phyloP scores from a whole-genome alignment of 176 grass and related monocot species.

The Cymbopogon citratus region DNA sequence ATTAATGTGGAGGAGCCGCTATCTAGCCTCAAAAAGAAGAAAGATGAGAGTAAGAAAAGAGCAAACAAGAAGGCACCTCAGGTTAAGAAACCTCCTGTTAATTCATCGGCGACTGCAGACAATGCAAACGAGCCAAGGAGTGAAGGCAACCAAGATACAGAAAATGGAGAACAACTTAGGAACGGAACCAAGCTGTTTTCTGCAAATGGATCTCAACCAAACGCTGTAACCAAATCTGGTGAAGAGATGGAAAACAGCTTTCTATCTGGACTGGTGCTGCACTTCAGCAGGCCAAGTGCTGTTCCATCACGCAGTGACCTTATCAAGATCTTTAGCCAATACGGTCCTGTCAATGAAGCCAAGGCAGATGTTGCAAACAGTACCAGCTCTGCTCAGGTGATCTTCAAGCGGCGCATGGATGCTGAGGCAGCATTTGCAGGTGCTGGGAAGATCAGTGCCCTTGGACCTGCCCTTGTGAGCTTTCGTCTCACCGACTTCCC shows the following conservation, averaged over 20 bases:
- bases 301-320: slow-evolving; percentile 53
- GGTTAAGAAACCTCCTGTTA: background rate
- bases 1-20: slow-evolving; percentile 47
- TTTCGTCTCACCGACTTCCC: slow-evolving; percentile 57
- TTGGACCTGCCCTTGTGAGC: slow-evolving; percentile 45
- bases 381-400: slow-evolving; percentile 41
- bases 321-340: slow-evolving; percentile 61
- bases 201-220: slow-evolving; percentile 18
- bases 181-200: background rate
- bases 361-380: slow-evolving; percentile 34
- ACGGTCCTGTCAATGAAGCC: slow-evolving; percentile 60
- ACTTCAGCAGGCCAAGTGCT: slow-evolving; percentile 35
- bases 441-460: slow-evolving; percentile 51
- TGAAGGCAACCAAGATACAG: slow-evolving; percentile 15
- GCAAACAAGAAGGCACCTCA: slow-evolving; percentile 26
- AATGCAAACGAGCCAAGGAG: slow-evolving; percentile 7
- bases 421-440: slow-evolving; percentile 54
- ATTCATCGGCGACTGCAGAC: background rate
- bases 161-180: slow-evolving; percentile 2
- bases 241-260: slow-evolving; percentile 41
- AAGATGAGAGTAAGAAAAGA: slow-evolving; percentile 32
- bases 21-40: slow-evolving; percentile 43
- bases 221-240: background rate
- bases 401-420: slow-evolving; percentile 61
- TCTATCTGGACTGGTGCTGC: slow-evolving; percentile 41